These are phyloP conservation scores for Saccharomyces hybrid DNA, from an alignment of 1,139 yeast species.

Conservation along the genomic window DNA sequence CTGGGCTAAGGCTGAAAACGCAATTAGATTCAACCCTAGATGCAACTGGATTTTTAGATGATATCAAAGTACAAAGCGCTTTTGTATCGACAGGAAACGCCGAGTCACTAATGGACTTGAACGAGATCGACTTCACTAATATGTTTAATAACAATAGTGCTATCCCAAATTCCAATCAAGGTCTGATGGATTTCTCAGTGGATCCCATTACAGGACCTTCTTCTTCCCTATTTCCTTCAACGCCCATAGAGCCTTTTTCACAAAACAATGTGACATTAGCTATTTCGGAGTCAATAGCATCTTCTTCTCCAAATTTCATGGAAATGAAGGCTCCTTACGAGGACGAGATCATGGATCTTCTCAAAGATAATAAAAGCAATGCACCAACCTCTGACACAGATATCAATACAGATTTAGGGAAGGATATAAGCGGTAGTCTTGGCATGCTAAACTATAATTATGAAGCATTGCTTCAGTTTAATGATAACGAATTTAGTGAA, in stretches of 20 bases:
- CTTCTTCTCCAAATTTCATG: background rate
- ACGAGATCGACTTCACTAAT: slow-evolving; percentile 32
- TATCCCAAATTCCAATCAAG: background rate
- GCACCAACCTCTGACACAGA: background rate
- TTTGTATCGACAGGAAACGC: background rate
- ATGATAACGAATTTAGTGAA: background rate
- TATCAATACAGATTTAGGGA: background rate
- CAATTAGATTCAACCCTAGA: background rate
- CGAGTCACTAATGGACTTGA: slow-evolving; percentile 10
- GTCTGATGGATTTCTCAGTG: background rate
- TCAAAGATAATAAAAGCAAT: background rate
- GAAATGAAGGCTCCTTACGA: background rate
- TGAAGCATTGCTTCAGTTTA: background rate
- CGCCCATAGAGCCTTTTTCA: background rate
- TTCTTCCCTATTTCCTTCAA: background rate
- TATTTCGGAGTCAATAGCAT: background rate
- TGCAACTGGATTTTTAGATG: background rate
- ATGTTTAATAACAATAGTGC: slow-evolving; percentile 13
- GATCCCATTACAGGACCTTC: background rate
- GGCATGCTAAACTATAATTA: background rate
- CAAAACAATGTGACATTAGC: background rate
- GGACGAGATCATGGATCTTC: background rate
- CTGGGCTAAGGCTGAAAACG: background rate
- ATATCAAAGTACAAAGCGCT: background rate
- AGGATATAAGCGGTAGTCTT: background rate